Percentiles rank a stretch among this genome's conserved stretches.
These are phyloP conservation scores for Mycogone perniciosa DNA, from an alignment of 2,329 filamentous ascomycete genomes.

Conservation along the genomic window DNA sequence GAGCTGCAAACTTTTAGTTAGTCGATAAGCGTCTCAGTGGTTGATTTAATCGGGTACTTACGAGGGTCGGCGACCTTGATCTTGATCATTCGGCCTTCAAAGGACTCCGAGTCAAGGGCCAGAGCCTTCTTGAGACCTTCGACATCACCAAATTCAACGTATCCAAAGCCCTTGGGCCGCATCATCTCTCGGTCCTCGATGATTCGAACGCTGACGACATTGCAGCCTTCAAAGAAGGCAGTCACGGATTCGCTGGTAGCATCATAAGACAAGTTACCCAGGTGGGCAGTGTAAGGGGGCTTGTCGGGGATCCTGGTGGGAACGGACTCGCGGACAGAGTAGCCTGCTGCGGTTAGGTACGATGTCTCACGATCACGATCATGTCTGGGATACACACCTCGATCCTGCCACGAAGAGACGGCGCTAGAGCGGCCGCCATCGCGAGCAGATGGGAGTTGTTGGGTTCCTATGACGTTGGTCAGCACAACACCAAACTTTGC, in stretches of 20 bases:
- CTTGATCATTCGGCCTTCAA: conserved; percentile 84
- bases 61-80: conserved; percentile 96
- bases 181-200: conserved; percentile 93
- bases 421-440: conserved; percentile 37
- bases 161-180: conserved; percentile 96
- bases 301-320: conserved; percentile 72
- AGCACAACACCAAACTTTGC: conserved; percentile 10
- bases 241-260: conserved; percentile 75
- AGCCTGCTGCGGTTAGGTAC: conserved; percentile 38
- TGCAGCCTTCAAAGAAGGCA: conserved; percentile 79
- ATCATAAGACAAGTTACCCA: conserved; percentile 96
- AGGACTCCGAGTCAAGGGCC: conserved; percentile 69
- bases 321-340: conserved; percentile 62
- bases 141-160: conserved; percentile 84
- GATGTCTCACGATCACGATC: not conserved
- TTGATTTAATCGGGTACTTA: conserved; percentile 43
- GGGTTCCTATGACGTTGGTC: conserved; percentile 40
- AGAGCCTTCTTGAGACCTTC: conserved; percentile 91
- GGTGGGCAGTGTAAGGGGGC: conserved; percentile 90
- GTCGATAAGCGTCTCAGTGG: not conserved
- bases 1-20: conserved; percentile 51
- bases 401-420: conserved; percentile 36
- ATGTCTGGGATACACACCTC: conserved; percentile 28
- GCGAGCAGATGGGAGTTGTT: conserved; percentile 44
- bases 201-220: conserved; percentile 85